phyloP scores from a whole-genome alignment of 768 basidiomycete genomes.

The Amanita molliuscula region DNA sequence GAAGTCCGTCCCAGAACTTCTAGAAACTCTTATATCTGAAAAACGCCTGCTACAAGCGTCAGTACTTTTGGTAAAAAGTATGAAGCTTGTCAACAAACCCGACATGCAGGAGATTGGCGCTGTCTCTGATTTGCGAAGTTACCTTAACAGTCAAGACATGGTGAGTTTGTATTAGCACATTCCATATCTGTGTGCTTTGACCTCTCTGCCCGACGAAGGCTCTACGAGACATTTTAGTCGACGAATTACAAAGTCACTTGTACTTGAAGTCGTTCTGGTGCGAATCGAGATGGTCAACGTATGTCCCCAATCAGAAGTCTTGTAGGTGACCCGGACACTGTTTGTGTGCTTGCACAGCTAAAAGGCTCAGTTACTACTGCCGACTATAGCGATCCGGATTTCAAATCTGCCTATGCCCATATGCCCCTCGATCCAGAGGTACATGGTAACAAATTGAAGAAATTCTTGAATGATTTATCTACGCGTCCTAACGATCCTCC shows the following conservation, averaged over 20 bases:
- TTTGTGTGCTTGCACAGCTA: neutral
- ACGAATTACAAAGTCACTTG: slow-evolving; percentile 94
- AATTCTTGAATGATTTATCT: slow-evolving; percentile 55
- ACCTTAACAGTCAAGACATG: slow-evolving; percentile 78
- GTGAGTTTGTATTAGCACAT: slow-evolving; percentile 29
- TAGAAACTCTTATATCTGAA: slow-evolving; percentile 94
- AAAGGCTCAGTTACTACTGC: slow-evolving; percentile 43
- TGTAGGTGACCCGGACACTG: slow-evolving; percentile 37
- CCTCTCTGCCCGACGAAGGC: slow-evolving; percentile 37
- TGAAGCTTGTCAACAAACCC: slow-evolving; percentile 83
- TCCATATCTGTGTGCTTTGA: slow-evolving; percentile 1
- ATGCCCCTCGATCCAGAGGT: slow-evolving; percentile 29
- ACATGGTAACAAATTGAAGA: slow-evolving; percentile 41
- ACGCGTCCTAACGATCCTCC: slow-evolving; percentile 74
- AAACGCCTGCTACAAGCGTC: slow-evolving; percentile 88
- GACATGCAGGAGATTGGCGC: slow-evolving; percentile 98
- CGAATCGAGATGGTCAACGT: slow-evolving; percentile 84
- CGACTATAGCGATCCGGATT: slow-evolving; percentile 42
- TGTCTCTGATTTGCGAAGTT: slow-evolving; percentile 75
- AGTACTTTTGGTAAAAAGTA: slow-evolving; percentile 71
- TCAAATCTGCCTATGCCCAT: slow-evolving; percentile 18
- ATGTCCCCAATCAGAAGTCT: slow-evolving; percentile 65
- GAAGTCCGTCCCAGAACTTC: slow-evolving; percentile 80
- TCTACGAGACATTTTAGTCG: slow-evolving; percentile 83
- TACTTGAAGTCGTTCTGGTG: slow-evolving; percentile 97